Base-by-base conservation (phyloP, 2,329 filamentous ascomycete species). In the Dendryphion nanum region DNA sequence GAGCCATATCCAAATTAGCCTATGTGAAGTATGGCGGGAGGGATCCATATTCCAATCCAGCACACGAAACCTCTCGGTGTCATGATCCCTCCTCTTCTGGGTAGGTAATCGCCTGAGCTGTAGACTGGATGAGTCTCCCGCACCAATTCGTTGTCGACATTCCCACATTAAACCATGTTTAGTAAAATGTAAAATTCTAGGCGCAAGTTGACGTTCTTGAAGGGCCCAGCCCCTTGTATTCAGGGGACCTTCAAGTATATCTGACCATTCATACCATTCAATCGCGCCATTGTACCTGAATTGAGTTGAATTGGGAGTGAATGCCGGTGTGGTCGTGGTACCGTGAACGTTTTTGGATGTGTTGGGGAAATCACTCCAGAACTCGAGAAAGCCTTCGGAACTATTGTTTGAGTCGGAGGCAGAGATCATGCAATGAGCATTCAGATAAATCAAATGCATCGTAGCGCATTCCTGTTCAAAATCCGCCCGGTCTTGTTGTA, bases 121-220 rank as follows among this genome's bases (percentile, higher is more conserved):
- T n/a, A 26, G 23, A 8, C n/a, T 26, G 8, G 8, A 8, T n/a
- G 23, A 26, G n/a, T 26, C 23, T 26, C 35, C 35, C 3, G 35
- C 35, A 15, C 28, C 35, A 15, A 38, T 31, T 5, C 19, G 10
- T 14, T 17, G 7, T 5, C 35, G 18, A 21, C 35, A 38, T 16
- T 38, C 35, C 35, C 35, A 38, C 17, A 38, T 18, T 13, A 38
- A 10, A 3, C 35, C 35, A 17, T 4, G 17, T 6, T 15, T 10
- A 6, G 35, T 38, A 28, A 20, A 38, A 16, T 38, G 26, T 17
- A 38, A 4, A 32, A 38, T 38, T 15, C 35, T 26, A 12, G 35
- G 35, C 18, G 35, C 29, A 13, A 38, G 8, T 28, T 38, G 29
- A 15, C 35, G 16, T 32, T 38, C 35, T 31, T 38, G 35, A 30